These are phyloP conservation scores for Mallotus repandus DNA, from an alignment of 441 rosid species.

Conservation along the genomic window DNA sequence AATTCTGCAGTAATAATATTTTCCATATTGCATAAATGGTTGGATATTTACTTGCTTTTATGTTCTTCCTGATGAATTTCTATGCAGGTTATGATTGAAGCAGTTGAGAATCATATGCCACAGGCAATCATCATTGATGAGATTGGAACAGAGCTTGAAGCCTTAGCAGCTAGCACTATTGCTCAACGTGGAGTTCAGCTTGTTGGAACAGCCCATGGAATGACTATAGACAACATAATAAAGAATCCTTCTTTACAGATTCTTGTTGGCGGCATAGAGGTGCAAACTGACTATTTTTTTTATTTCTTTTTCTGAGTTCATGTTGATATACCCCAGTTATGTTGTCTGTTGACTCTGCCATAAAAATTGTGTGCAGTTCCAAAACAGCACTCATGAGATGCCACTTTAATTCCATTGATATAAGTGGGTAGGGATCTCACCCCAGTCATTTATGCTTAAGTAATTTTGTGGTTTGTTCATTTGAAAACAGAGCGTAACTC, in stretches of 20 bases:
- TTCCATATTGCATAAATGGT: background rate
- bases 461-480: conserved; percentile 15
- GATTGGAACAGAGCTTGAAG: conserved; percentile 97
- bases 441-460: background rate
- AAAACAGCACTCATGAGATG: background rate
- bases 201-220: conserved; percentile 96
- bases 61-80: conserved; percentile 17
- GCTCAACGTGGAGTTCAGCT: conserved; percentile 98
- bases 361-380: conserved; percentile 4
- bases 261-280: conserved; percentile 96
- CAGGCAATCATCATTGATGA: conserved; percentile 86
- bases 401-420: background rate
- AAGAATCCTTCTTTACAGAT: conserved; percentile 90
- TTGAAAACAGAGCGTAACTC: conserved; percentile 78
- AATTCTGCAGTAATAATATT: background rate
- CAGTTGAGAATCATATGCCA: conserved; percentile 98
- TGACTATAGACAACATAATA: conserved; percentile 80
- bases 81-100: conserved; percentile 92
- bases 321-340: background rate
- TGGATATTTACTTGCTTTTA: background rate
- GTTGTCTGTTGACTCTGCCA: conserved; percentile 4
- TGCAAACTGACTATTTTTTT: conserved; percentile 24
- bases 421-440: background rate
- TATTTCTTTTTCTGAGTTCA: conserved; percentile 11
- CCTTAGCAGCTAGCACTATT: conserved; percentile 93